phyloP scores from a whole-genome alignment of 805 yeast species.

The Ascoidea rubescens region DNA sequence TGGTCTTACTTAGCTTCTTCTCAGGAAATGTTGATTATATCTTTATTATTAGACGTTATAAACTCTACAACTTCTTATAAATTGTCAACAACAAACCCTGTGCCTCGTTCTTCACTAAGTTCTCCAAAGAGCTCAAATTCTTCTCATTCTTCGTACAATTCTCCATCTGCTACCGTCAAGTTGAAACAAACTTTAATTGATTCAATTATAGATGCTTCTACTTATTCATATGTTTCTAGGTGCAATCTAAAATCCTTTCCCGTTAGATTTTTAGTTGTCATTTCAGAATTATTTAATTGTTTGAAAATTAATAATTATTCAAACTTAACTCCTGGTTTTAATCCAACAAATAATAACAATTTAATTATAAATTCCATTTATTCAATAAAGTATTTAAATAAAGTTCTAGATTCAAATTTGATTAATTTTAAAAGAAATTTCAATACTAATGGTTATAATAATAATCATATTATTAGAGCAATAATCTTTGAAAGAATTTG shows the following conservation, averaged over 20 bases:
- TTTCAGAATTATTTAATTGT: constrained; percentile 52
- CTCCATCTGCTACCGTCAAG: constrained; percentile 26
- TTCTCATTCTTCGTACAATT: constrained; percentile 20
- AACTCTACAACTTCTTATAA: constrained; percentile 12
- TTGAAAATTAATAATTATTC: constrained; percentile 28
- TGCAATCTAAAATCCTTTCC: constrained; percentile 58
- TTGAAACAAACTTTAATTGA: constrained; percentile 38
- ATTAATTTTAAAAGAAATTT: constrained; percentile 23
- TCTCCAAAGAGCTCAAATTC: constrained; percentile 30
- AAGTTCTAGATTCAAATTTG: constrained; percentile 5
- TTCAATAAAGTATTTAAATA: constrained; percentile 30
- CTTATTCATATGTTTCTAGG: constrained; percentile 64
- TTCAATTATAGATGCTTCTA: constrained; percentile 55
- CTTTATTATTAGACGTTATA: constrained; percentile 45
- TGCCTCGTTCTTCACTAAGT: constrained; percentile 25
- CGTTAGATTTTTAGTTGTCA: constrained; percentile 48
- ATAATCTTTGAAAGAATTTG: constrained; percentile 39
- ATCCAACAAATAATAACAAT: constrained; percentile 28
- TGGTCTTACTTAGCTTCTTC: constrained; percentile 71
- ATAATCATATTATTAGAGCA: constrained; percentile 29
- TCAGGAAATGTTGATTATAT: constrained; percentile 78
- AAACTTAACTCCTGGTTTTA: constrained; percentile 25
- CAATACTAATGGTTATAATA: constrained; percentile 12
- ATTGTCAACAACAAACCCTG: constrained; percentile 21
- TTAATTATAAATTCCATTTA: constrained; percentile 33